Evolutionary conservation across 2,329 filamentous ascomycete genomes (phyloP), one percentile per base, ranked within the genome.

Genomic region (Calycina marina): DNA sequence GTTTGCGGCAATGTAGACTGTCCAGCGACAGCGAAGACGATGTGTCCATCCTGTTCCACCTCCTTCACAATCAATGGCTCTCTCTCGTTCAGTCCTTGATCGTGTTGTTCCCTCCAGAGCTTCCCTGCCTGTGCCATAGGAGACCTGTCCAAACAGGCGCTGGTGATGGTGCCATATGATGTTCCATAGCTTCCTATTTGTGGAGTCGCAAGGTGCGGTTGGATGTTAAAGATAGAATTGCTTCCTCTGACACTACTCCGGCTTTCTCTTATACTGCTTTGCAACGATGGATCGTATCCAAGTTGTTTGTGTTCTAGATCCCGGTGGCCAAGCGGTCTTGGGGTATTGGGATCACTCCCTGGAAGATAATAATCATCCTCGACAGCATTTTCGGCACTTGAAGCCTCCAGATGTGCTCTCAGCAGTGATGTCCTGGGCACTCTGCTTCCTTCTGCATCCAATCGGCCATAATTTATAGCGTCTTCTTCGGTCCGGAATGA

Each of bases 1-100:
- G 88, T 96, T 59, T 96, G 88, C 0, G 85, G 85, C 11, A 96
- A 65, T 1, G 88, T 98, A n/a, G 84, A 93, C 59, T 92, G 85
- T 24, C 88, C 88, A 40, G 93, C 79, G 2, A 93, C 76, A 2
- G 88, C 70, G 45, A 88, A 70, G 35, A 93, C 72, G 29, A 88
- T 70, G 49, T 78, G 84, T 25, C 90, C 84, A 43, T 90, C 84
- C 46, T 90, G 81, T 52, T 92, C 81, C 9, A 93, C 69, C 54
- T 86, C 80, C 58, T 85, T 88, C 32, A 94, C 77, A n/a, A 93
- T 60, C 34, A 94, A 67, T 2, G 83, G 81, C 46, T 78, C 76
- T 16, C 67, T 67, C 40, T 72, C 69, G 1, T 61, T 45, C n/a
- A 55, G 56, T 9, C 54, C 58, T 4, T 55, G 53, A 25, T 46